Evolutionary conservation across 2,329 filamentous ascomycete genomes (phyloP).

Genomic region (Exophiala bonariae): DNA sequence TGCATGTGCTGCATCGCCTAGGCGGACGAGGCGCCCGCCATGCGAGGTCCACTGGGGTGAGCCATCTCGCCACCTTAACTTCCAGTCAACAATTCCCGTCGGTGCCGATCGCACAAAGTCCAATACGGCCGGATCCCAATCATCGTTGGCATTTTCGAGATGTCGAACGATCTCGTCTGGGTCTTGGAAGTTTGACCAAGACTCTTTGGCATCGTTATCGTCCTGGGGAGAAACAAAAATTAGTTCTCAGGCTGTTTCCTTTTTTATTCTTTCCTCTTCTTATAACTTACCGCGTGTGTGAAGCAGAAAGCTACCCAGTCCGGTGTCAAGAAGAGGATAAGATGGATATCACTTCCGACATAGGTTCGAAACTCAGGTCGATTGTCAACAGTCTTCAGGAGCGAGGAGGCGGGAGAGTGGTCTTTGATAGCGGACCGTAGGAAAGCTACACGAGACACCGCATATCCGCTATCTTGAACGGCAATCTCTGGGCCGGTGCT

Average conservation of each 20-base stretch:
- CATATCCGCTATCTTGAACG: constrained; percentile 13
- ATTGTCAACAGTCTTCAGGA: background rate
- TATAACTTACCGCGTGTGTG: constrained; percentile 8
- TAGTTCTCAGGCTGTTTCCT: background rate
- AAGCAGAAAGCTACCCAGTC: constrained; percentile 7
- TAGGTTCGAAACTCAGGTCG: constrained; percentile 3
- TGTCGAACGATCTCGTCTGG: background rate
- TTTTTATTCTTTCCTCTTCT: background rate
- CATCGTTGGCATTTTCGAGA: background rate
- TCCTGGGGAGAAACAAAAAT: constrained; percentile 2
- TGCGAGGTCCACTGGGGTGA: constrained; percentile 6
- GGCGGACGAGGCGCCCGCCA: constrained; percentile 40
- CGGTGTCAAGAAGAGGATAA: constrained; percentile 1
- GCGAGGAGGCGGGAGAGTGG: constrained; percentile 1
- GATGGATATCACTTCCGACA: constrained; percentile 5
- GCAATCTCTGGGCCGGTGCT: constrained; percentile 3
- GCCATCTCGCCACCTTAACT: constrained; percentile 7
- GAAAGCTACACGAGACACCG: constrained; percentile 5
- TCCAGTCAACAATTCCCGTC: constrained; percentile 8
- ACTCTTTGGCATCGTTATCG: constrained; percentile 1
- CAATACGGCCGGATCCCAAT: constrained; percentile 10
- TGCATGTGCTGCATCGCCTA: constrained; percentile 56
- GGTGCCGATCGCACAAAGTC: constrained; percentile 5
- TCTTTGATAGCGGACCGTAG: background rate
- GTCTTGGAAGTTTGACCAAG: constrained; percentile 4